These are phyloP conservation scores for Penicillium sclerotiorum DNA, from an alignment of 2,329 filamentous ascomycete genomes.

Conservation along the genomic window DNA sequence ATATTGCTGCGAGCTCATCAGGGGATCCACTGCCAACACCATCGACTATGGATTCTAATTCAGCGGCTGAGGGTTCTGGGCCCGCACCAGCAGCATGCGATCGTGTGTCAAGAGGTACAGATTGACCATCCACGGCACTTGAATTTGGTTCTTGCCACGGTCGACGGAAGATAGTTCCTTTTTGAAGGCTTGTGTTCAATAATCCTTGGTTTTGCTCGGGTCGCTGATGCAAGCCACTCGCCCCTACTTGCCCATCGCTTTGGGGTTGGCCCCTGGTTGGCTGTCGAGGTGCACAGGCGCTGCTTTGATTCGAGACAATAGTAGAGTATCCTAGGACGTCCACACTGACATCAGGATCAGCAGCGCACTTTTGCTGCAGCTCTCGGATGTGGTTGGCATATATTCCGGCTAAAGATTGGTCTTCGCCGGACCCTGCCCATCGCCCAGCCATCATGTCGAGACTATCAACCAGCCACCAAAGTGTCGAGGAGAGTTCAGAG, in stretches of 20 bases:
- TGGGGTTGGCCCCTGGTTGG: no score
- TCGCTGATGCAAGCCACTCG: no score
- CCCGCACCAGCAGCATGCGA: neutral
- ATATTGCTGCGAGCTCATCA: constrained; percentile 7
- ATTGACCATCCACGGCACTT: neutral
- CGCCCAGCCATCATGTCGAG: no score
- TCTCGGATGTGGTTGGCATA: constrained; percentile 8
- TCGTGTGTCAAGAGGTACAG: neutral
- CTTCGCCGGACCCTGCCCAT: no score
- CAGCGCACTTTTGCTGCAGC: constrained; percentile 1
- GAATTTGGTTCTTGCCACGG: neutral
- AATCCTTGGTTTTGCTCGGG: neutral
- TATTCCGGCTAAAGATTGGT: no score
- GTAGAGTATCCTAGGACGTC: constrained; percentile 9
- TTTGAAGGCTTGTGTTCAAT: no score
- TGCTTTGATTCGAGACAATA: constrained; percentile 1
- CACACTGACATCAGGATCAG: constrained; percentile 9
- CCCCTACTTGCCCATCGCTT: no score
- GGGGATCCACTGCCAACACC: neutral
- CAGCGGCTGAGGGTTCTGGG: no score
- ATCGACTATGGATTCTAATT: no score
- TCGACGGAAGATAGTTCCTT: no score
- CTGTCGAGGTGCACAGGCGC: neutral
- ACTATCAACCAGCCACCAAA: no score
- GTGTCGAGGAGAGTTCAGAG: neutral